Base-by-base conservation (phyloP, 2,329 filamentous ascomycete genomes). In the Sphaerulina musiva region DNA sequence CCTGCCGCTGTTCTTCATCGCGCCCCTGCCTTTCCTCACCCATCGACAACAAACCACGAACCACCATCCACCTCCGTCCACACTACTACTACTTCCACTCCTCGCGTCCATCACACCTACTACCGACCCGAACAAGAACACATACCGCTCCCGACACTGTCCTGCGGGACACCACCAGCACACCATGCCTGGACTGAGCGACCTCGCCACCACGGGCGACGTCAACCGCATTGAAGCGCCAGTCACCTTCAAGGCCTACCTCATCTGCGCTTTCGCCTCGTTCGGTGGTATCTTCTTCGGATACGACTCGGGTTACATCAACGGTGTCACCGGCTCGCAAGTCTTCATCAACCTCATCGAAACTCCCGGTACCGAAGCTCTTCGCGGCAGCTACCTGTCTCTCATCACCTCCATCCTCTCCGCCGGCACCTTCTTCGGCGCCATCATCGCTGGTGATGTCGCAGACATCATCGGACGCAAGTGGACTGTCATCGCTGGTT, bases 401-500 rank as follows among this genome's bases (percentile, higher is more conserved):
- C 74, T 86, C 48, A 84, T 90, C 68, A 83, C 83, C 67, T 89
- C 86, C 17, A 89, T 92, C 63, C 80, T 92, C 52, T 91, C 87
- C 36, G 62, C 61, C 48, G 66, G 66, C 70, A 89, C 87, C 64
- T 92, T 91, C 78, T 86, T 89, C 58, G 84, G 87, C 69, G 84
- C 88, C 53, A 67, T 92, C 61, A 82, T 89, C 58, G 87, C 85
- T 54, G 87, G 87, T 77, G 86, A 89, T 69, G 69, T 91, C 58
- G 81, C 87, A 61, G 88, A 93, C 69, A 80, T 76, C 70, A 82
- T 87, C 54, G 88, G 88, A 62, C 83, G 86, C 69, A 84, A 85
- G 64, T 81, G 77, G 68, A 87, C 85, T 58, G 80, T 89, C 71
- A 83, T 89, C 55, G n/a, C 70, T 2, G 87, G 85, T 59, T 93